phyloP scores from a whole-genome alignment of 2,329 filamentous ascomycete genomes.

The Trichoderma afroharzianum region DNA sequence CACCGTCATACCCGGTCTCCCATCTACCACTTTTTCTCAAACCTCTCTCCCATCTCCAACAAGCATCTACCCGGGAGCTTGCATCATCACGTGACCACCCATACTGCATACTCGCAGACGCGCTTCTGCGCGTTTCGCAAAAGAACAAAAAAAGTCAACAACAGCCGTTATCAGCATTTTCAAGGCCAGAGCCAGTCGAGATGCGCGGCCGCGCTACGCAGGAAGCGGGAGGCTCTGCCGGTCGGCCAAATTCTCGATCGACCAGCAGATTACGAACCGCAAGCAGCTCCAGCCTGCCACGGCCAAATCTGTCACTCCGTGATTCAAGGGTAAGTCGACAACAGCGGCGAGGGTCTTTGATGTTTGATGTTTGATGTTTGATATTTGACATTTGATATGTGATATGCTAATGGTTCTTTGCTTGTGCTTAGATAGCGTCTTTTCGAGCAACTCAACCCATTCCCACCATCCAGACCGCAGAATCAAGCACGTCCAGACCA shows the following conservation, averaged over 20 bases:
- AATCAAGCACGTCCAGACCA: slow-evolving; percentile 37
- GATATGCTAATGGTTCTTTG: background rate
- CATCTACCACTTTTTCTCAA: background rate
- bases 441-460: slow-evolving; percentile 53
- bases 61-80: background rate
- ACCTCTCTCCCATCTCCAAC: background rate
- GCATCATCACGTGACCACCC: background rate
- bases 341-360: background rate
- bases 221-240: slow-evolving; percentile 30
- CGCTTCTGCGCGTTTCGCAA: slow-evolving; percentile 3
- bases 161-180: background rate
- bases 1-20: background rate
- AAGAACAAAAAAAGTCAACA: background rate
- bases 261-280: slow-evolving; percentile 34
- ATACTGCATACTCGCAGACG: background rate
- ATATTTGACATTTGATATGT: background rate
- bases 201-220: slow-evolving; percentile 36
- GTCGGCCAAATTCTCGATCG: slow-evolving; percentile 29
- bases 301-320: slow-evolving; percentile 35
- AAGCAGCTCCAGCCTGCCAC: slow-evolving; percentile 34
- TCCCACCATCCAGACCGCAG: slow-evolving; percentile 58
- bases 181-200: slow-evolving; percentile 9
- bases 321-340: slow-evolving; percentile 38
- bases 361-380: background rate
- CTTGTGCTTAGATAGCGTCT: slow-evolving; percentile 37